Evolutionary conservation across 371 early-diverging fungal species (phyloP), one percentile per base, ranked within the genome.

Genomic region (Mortierella sp.): DNA sequence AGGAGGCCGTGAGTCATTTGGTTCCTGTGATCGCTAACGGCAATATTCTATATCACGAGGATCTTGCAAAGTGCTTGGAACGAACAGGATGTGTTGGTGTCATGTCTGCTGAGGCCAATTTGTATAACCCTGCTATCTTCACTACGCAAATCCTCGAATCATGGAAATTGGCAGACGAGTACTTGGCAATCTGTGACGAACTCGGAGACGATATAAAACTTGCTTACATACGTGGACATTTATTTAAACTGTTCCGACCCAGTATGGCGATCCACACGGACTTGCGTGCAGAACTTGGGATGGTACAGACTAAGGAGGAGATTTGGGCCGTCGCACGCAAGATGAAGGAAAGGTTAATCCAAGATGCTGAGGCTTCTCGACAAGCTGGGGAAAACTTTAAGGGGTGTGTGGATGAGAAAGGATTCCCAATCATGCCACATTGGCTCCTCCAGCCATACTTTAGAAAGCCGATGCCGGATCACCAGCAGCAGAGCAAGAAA

Each of bases 1-100:
- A 96, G 82, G 92, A 93, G 67, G 92, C 93, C 0, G 70, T 88
- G 33, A 85, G 77, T 21, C 78, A 76, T 16, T 65, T 61, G 8
- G 97, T 99, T 4, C 99, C 99, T 2, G 99, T 99, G 1, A 89
- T 99, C 83, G 97, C 98, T 59, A 99, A 99, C 84, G 99, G 99
- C 38, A 98, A 98, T 70, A 98, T 99, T 55, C 78, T 98, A 50
- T 97, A 96, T 74, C 84, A 87, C 58, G 94, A 96, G 66, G 99
- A 99, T 78, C 85, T 99, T 28, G 89, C 94, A 65, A 86, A 88
- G 4, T 99, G 99, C 77, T 62, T 99, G n/a, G 92, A 95, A 7
- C 85, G 87, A 57, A 99, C 99, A 10, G 95, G 95, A 55, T 94
- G 89, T 40, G 98, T 96, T 72, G 99, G 98, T 45, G 97, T 99